A percentile compares a stretch with the other conserved stretches of the same genome.
phyloP scores from a whole-genome alignment of 139 green algal species.

The Tetratostichococcus sp. region DNA sequence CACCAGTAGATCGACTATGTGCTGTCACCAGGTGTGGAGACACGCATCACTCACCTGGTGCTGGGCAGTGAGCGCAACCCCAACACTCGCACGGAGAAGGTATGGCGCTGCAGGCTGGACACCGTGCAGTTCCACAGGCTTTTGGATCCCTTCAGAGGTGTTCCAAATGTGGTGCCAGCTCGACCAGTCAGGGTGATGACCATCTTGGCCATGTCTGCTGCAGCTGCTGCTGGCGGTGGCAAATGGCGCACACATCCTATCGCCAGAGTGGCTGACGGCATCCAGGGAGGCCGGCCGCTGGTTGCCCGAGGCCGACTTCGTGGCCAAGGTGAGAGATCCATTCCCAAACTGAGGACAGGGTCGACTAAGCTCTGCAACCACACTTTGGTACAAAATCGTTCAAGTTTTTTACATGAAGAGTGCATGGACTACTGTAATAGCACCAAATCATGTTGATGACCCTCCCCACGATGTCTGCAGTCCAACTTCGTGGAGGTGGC shows the following conservation, averaged over 20 bases:
- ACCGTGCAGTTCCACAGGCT: too few relatives aligned
- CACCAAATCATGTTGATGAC: background rate
- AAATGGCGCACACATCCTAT: constrained; percentile 50
- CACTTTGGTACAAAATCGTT: too few relatives aligned
- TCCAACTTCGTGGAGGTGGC: constrained; percentile 19
- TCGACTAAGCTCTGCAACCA: too few relatives aligned
- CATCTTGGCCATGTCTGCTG: too few relatives aligned
- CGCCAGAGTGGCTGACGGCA: constrained; percentile 50
- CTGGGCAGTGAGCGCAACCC: constrained; percentile 20
- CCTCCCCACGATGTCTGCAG: background rate
- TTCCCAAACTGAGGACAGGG: too few relatives aligned
- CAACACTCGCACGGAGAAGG: constrained; percentile 53
- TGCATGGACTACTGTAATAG: too few relatives aligned
- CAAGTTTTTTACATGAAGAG: too few relatives aligned
- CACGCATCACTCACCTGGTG: constrained; percentile 53
- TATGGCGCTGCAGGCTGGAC: constrained; percentile 6
- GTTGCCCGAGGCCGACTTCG: constrained; percentile 43
- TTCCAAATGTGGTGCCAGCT: too few relatives aligned
- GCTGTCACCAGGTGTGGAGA: constrained; percentile 24
- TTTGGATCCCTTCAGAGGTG: too few relatives aligned
- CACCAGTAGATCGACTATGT: too few relatives aligned
- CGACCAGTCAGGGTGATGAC: too few relatives aligned
- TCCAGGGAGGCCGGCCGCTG: constrained; percentile 50
- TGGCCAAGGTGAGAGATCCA: constrained; percentile 21
- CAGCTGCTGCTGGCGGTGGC: constrained; percentile 53